Base-by-base conservation (phyloP, 805 yeast species). In the Tetrapisispora taiwanensis region DNA sequence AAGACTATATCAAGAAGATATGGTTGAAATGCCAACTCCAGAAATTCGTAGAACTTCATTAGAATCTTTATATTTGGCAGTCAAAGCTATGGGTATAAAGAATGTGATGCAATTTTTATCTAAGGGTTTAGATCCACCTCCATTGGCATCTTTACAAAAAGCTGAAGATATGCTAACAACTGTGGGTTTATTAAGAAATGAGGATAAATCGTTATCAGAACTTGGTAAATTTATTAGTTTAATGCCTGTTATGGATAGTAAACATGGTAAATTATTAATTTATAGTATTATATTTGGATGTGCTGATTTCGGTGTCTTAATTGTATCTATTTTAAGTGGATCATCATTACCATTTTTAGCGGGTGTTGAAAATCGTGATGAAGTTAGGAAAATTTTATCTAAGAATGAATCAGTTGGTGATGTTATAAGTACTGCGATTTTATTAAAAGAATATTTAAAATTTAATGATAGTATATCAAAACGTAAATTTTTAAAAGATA, bases 31-130 rank as follows among this genome's bases (percentile, higher is more conserved):
- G 51, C 95, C 96, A 0, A 71, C 83, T 15, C 97, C 98, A 0
- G 98, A 90, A 58, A 90, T 90, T 43, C 78, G 78, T 50, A 70
- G 97, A 47, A 79, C 92, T 0, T 79, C 92, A 28, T 63, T 90
- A 30, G 96, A 89, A 52, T 85, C 85, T 30, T 68, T 90, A 34
- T 89, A 85, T 55, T 67, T 90, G 37, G 78, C 81, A 39, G 95
- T 89, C 14, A 88, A 88, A 60, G 74, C 95, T 0, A 87, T 92
- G 92, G 95, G 95, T 0, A 73, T 90, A 24, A 67, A 69, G 3
- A 72, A 84, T 51, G 96, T 88, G 0, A 71, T 71, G 45, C 72
- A 68, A 19, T 92, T 90, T 55, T 69, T 90, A 49, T 67, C 73
- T 14, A 70, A 73, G 28, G 96, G 96, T 0, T 63, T 92, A 39